A percentile compares a stretch with the other conserved stretches of the same genome.
Conservation (phyloP, 441 rosid genomes). For the Dalechampia spathulata region DNA sequence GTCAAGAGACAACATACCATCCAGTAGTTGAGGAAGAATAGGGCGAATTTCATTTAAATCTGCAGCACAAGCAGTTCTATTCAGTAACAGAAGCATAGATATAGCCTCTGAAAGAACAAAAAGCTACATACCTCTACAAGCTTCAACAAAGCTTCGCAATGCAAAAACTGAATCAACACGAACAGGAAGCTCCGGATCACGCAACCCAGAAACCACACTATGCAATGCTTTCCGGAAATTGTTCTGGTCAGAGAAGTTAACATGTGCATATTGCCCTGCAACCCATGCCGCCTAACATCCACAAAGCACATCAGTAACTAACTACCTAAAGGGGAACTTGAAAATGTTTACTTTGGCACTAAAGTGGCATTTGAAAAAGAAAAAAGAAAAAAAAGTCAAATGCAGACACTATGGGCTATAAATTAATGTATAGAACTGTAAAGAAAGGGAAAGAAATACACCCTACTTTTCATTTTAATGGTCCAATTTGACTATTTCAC, state of each 20-base stretch:
- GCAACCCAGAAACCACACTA: constrained; percentile 87
- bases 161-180: constrained; percentile 99
- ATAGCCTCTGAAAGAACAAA: not conserved
- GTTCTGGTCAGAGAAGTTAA: constrained; percentile 73
- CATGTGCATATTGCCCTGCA: constrained; percentile 93
- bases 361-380: too few species aligned
- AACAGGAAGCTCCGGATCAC: constrained; percentile 96
- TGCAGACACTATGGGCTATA: too few species aligned
- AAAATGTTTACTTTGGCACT: too few species aligned
- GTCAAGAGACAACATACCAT: constrained; percentile 44
- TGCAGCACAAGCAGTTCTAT: constrained; percentile 27
- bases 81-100: constrained; percentile 1
- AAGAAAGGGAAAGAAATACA: too few species aligned
- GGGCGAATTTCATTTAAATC: constrained; percentile 96
- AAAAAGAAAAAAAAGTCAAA: too few species aligned
- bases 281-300: constrained; percentile 97
- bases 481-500: too few species aligned
- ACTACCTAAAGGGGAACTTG: not conserved
- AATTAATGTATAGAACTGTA: too few species aligned
- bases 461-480: too few species aligned
- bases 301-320: constrained; percentile 1
- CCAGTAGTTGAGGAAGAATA: constrained; percentile 91
- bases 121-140: constrained; percentile 59
- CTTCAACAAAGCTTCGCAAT: constrained; percentile 90
- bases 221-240: constrained; percentile 81